These are phyloP conservation scores for Lodderomyces orthopsilosis DNA, from an alignment of 1,139 yeast genomes.

Conservation along the genomic window DNA sequence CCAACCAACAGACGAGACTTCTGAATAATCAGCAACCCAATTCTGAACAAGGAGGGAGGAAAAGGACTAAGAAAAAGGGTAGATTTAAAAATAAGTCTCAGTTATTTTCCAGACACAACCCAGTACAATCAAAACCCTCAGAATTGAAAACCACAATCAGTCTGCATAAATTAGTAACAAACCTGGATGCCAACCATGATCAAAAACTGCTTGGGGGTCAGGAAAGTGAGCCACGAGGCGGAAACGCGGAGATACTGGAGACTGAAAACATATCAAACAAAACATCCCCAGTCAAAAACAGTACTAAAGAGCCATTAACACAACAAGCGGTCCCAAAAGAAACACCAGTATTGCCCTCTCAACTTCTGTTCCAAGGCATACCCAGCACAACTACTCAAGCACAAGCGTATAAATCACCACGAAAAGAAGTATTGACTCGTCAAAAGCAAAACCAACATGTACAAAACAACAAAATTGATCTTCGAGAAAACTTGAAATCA, in stretches of 20 bases:
- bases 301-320: background rate
- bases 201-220: background rate
- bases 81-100: background rate
- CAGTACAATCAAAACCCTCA: background rate
- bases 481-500: conserved; percentile 26
- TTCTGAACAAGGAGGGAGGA: background rate
- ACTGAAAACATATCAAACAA: background rate
- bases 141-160: background rate
- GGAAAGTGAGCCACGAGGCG: background rate
- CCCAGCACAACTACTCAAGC: conserved; percentile 3
- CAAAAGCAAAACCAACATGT: conserved; percentile 34
- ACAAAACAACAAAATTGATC: conserved; percentile 24
- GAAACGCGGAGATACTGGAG: background rate
- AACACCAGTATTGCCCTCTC: conserved; percentile 2
- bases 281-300: background rate
- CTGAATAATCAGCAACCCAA: background rate
- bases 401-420: conserved; percentile 21
- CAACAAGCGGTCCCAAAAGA: conserved; percentile 1
- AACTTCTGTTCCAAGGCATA: background rate
- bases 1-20: background rate
- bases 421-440: conserved; percentile 41
- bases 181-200: background rate
- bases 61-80: background rate
- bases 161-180: background rate
- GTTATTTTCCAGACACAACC: background rate